phyloP scores from a whole-genome alignment of 129 eudicot genomes.

The Flaveria linearis region DNA sequence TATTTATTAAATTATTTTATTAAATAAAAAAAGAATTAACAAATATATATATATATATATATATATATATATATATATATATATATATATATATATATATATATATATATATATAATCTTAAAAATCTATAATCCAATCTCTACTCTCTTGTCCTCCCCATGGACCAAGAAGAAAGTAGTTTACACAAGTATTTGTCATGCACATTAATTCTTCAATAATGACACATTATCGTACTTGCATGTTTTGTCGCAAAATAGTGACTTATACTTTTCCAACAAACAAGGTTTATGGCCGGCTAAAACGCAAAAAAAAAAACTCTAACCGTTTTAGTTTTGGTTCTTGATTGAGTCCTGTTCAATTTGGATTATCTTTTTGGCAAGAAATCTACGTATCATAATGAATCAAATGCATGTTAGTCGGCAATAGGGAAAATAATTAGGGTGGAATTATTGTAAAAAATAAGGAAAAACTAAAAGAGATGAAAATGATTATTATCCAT shows the following conservation, averaged over 20 bases:
- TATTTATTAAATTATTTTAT: no score
- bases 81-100: no score
- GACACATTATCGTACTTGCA: background rate
- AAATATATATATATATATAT: no score
- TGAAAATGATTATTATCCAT: no score
- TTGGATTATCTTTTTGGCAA: slow-evolving; percentile 16
- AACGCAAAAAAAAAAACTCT: background rate
- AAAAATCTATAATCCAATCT: no score
- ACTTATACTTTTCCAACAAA: background rate
- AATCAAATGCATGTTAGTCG: background rate
- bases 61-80: no score
- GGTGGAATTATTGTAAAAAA: no score
- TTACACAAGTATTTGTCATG: background rate
- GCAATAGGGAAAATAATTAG: background rate
- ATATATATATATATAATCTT: no score
- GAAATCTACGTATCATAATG: background rate
- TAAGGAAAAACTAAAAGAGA: no score
- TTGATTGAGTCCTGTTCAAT: background rate
- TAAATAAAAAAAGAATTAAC: no score
- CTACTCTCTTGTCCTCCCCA: no score
- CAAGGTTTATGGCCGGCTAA: slow-evolving; percentile 8
- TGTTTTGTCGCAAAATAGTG: background rate
- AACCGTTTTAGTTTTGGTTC: background rate
- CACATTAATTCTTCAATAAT: background rate
- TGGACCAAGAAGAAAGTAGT: background rate